Evolutionary conservation across 495 filamentous ascomycete species (phyloP).

Genomic region (Parmelia sp.): DNA sequence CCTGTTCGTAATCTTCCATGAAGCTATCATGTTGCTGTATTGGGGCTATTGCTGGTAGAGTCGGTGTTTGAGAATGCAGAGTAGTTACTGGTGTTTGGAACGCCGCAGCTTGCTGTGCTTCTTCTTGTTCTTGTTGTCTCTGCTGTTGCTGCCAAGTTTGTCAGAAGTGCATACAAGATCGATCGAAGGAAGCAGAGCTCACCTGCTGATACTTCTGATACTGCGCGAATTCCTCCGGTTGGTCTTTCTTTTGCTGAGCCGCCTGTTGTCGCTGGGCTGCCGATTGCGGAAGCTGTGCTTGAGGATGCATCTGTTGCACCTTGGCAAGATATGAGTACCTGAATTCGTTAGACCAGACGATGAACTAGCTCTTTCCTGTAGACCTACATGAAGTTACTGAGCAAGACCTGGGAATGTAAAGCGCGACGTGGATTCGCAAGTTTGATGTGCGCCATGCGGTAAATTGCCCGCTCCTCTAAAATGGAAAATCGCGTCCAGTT

Average conservation of each 20-base stretch:
- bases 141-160: constrained; percentile 47
- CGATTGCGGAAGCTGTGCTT: constrained; percentile 66
- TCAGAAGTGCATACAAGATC: background rate
- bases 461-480: constrained; percentile 93
- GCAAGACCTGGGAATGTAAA: constrained; percentile 88
- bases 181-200: constrained; percentile 23
- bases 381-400: constrained; percentile 94
- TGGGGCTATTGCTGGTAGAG: constrained; percentile 11
- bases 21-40: constrained; percentile 36
- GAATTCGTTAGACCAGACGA: background rate
- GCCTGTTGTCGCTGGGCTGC: constrained; percentile 53
- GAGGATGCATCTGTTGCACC: constrained; percentile 96
- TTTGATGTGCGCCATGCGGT: constrained; percentile 98
- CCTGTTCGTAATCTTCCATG: constrained; percentile 31
- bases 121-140: constrained; percentile 39
- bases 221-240: constrained; percentile 56
- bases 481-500: constrained; percentile 95
- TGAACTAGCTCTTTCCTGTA: too few species aligned
- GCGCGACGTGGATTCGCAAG: constrained; percentile 91
- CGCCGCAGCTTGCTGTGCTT: constrained; percentile 35
- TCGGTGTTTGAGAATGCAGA: constrained; percentile 17
- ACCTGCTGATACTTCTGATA: constrained; percentile 64
- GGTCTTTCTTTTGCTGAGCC: constrained; percentile 60
- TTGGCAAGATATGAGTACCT: constrained; percentile 88
- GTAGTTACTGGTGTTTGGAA: constrained; percentile 24